phyloP scores from a whole-genome alignment of 2,329 filamentous ascomycete species.

The Stagonosporopsis rhizophila region DNA sequence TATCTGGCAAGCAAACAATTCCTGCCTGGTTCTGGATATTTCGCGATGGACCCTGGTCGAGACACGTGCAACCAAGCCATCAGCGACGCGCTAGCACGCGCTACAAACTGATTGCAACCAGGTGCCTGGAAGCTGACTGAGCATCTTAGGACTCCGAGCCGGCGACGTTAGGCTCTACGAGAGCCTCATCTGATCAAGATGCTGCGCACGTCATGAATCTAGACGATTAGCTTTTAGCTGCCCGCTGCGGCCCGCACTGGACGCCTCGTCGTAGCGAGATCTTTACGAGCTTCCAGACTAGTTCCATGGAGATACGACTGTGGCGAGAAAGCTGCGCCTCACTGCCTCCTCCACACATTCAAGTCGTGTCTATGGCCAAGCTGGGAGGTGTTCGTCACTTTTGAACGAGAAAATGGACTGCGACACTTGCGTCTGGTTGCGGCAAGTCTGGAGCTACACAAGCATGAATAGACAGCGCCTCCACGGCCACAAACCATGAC shows the following conservation, averaged over 20 bases:
- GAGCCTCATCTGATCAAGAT: constrained; percentile 1
- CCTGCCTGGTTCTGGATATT: not conserved
- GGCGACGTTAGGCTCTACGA: not conserved
- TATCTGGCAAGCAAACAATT: constrained; percentile 9
- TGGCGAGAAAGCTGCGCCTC: not conserved
- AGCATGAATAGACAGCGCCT: not conserved
- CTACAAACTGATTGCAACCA: constrained; percentile 13
- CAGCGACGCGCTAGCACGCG: constrained; percentile 11
- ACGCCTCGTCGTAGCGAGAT: constrained; percentile 9
- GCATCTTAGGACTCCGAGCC: not conserved
- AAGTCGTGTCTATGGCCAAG: not conserved
- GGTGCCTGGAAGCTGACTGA: constrained; percentile 1
- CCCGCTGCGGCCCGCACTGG: constrained; percentile 19
- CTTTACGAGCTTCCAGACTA: not conserved
- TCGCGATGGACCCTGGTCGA: constrained; percentile 8
- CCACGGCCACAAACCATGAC: not conserved
- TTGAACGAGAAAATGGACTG: not conserved
- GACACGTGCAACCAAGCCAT: constrained; percentile 8
- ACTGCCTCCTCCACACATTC: not conserved
- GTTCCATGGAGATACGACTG: not conserved
- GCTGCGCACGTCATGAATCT: constrained; percentile 7
- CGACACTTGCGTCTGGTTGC: no score
- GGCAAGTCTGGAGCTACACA: not conserved
- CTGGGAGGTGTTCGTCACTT: not conserved
- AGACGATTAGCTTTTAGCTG: not conserved